Evolutionary conservation across 208 protist genomes (phyloP).

Genomic region (Crithidia sp.): DNA sequence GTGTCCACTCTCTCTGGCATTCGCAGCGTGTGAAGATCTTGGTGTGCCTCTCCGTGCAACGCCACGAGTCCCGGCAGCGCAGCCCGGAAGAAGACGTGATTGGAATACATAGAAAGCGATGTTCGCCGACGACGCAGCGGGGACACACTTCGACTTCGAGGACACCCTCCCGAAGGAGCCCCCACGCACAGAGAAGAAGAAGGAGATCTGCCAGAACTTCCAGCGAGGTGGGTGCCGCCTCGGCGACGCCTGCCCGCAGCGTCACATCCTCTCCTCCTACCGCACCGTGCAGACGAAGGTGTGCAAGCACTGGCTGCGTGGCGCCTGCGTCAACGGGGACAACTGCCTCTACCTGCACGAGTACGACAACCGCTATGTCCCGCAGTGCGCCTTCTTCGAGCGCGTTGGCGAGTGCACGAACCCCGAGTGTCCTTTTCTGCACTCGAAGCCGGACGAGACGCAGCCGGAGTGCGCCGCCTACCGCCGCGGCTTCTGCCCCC

Average conservation of each 20-base stretch:
- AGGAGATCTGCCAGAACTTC: constrained; percentile 94
- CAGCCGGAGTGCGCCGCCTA: constrained; percentile 88
- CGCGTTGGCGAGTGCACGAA: constrained; percentile 96
- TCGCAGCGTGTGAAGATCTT: too few relatives aligned
- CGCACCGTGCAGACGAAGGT: constrained; percentile 85
- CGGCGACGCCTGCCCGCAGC: constrained; percentile 94
- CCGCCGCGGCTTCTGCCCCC: constrained; percentile 88
- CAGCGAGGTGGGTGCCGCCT: constrained; percentile 94
- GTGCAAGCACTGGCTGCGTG: constrained; percentile 97
- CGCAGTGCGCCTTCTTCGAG: constrained; percentile 96
- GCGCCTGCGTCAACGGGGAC: constrained; percentile 96
- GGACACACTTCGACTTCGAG: constrained; percentile 78
- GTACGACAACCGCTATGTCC: constrained; percentile 95
- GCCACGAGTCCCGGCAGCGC: too few relatives aligned
- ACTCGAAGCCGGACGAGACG: constrained; percentile 88
- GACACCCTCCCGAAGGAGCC: constrained; percentile 72
- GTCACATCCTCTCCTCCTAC: constrained; percentile 86
- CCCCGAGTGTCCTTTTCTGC: constrained; percentile 96
- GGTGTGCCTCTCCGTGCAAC: too few relatives aligned
- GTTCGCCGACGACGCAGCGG: constrained; percentile 72
- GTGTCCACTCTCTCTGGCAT: too few relatives aligned
- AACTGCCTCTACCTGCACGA: constrained; percentile 97
- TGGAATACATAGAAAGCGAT: constrained; percentile 26
- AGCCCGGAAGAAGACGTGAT: not conserved
- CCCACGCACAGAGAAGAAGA: constrained; percentile 76